Base-by-base conservation (phyloP, 2,329 filamentous ascomycete species). In the Phoma sp. region DNA sequence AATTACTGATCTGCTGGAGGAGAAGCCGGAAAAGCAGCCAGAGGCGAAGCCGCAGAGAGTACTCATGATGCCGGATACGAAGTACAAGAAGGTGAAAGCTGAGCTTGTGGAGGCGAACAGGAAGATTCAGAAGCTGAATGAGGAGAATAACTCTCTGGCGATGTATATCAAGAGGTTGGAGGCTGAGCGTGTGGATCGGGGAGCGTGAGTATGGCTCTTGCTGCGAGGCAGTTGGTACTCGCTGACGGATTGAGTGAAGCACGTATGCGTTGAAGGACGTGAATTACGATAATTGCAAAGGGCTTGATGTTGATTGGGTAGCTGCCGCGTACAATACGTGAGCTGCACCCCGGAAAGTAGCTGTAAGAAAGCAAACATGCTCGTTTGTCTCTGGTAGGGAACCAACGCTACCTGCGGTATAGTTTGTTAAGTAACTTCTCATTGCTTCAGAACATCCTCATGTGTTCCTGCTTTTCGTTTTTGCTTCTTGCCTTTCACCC, bases 71-170 rank as follows among this genome's bases (percentile, higher is more conserved):
- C 30, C 58, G 5, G 60, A 62, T 11, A 52, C 41, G 23, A 54
- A 51, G 25, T 49, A 55, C 13, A 57, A 59, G 47, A 54, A 59
- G 14, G 46, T 59, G 11, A 41, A 41, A 30, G 58, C 57, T 0
- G 59, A 61, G 46, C 58, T 65, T 8, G 27, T 24, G 8, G 50
- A 42, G 13, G 59, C 57, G 25, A 55, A 57, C 5, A 49, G 48
- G 27, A 62, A 51, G 52, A 61, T 60, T 7, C 33, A 39, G 25
- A 59, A 48, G 43, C 49, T 67, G 36, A 67, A 66, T 18, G 56
- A 59, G 33, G 65, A 66, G 52, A 65, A 66, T 18, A 68, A 69
- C n/a, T 24, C 40, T 1, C 29, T 69, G 14, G 38, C 44, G 1
- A 25, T 64, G 27, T 35, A 45, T 10, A 35, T 68, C n/a, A 66